phyloP scores from a whole-genome alignment of 176 grass and related monocot species.

The Chloris gayana region DNA sequence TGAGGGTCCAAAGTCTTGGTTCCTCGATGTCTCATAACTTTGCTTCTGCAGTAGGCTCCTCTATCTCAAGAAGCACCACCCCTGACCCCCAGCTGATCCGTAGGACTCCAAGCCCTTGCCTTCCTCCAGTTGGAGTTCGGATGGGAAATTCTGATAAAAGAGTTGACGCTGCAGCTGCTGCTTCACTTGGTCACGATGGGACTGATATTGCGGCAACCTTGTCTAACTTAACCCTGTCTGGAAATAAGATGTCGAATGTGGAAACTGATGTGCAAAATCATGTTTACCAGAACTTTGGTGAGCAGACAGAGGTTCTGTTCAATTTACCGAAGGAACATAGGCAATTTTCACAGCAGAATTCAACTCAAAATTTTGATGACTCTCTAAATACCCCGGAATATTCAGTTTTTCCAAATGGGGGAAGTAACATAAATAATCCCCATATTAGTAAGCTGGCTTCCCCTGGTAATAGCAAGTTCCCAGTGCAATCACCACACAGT shows the following conservation, averaged over 20 bases:
- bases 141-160: constrained; percentile 60
- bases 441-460: constrained; percentile 48
- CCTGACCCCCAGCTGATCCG: constrained; percentile 85
- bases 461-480: constrained; percentile 55
- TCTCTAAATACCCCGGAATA: constrained; percentile 51
- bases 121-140: constrained; percentile 89
- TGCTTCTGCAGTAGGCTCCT: constrained; percentile 63
- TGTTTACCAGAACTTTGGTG: constrained; percentile 55
- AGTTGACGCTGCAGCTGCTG: constrained; percentile 33
- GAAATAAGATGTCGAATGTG: constrained; percentile 43
- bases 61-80: constrained; percentile 67
- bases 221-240: constrained; percentile 63
- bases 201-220: constrained; percentile 59
- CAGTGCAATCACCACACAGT: constrained; percentile 43
- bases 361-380: constrained; percentile 36
- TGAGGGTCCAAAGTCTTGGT: constrained; percentile 83
- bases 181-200: constrained; percentile 47
- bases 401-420: constrained; percentile 51
- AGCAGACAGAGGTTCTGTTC: constrained; percentile 55
- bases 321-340: constrained; percentile 49
- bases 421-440: constrained; percentile 43
- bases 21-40: constrained; percentile 70
- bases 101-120: constrained; percentile 85
- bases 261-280: constrained; percentile 56
- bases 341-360: constrained; percentile 50